phyloP scores from a whole-genome alignment of 352 stramenopile species.

The Phytophthora aleatoria region DNA sequence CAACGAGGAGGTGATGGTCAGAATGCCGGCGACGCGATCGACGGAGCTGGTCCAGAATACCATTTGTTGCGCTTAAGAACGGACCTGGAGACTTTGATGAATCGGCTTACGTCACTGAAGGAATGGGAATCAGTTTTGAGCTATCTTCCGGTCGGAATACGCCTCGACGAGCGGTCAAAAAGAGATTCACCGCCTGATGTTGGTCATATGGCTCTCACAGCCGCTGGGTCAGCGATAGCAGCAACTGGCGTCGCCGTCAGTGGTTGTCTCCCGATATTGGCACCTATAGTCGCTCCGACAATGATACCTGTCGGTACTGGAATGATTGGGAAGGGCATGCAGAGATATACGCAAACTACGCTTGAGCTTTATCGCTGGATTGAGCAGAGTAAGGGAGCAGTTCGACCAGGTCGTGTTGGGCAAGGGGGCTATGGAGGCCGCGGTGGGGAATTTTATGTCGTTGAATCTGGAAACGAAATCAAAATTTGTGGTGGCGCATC shows the following conservation, averaged over 20 bases:
- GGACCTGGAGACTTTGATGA: background rate
- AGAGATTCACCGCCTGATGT: background rate
- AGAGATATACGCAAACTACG: background rate
- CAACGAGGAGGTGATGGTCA: background rate
- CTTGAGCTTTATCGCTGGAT: slow-evolving; percentile 2
- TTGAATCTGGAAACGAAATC: slow-evolving; percentile 3
- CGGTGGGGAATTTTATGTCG: slow-evolving; percentile 1
- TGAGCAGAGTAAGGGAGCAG: background rate
- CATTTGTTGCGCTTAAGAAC: background rate
- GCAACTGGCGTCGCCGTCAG: slow-evolving; percentile 3
- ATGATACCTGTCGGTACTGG: slow-evolving; percentile 7
- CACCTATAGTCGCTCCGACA: slow-evolving; percentile 3
- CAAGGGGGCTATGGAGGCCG: slow-evolving; percentile 1
- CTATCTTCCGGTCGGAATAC: background rate
- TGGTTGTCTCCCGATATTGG: slow-evolving; percentile 1
- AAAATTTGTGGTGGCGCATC: background rate
- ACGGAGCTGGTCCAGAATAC: no score
- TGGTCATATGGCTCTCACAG: background rate
- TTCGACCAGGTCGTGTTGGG: background rate
- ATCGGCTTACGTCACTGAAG: background rate
- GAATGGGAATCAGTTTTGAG: background rate
- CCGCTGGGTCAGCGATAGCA: background rate
- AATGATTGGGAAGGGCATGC: slow-evolving; percentile 3
- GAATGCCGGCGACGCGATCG: background rate
- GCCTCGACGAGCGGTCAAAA: background rate